Base-by-base conservation (phyloP, 306 rosid genomes). In the Astragalus membranaceus region DNA sequence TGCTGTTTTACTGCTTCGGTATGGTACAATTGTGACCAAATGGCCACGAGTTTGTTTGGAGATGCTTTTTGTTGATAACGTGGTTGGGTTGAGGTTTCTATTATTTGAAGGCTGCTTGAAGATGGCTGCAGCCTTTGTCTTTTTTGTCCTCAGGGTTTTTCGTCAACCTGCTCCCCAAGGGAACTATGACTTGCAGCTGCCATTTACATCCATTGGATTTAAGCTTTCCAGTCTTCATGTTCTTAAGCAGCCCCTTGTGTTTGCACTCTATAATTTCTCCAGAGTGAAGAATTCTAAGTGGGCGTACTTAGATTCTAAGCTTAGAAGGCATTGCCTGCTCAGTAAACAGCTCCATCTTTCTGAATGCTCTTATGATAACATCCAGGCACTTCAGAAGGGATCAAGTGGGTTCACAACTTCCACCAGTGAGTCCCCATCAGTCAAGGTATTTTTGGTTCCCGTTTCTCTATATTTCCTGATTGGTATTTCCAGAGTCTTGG, bases 361-460 rank as follows among this genome's bases (percentile, higher is more conserved):
- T 68, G 96, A 95, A 82, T 95, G 99, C 88, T 87, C 99, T 20
- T 91, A 86, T 52, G 96, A 89, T 80, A 91, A 91, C 83, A 83
- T 95, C 73, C 86, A 83, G 79, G 86, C 81, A 64, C 86, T 95
- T 81, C 92, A 89, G 80, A 85, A 79, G 55, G 87, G 87, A 57
- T 46, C 75, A 44, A 79, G 56, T 51, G 82, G 70, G 75, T 77
- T 71, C 20, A 64, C 84, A 32, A 6, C 84, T 36, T 67, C 89
- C 36, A 44, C 55, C 51, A 57, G 63, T 7, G 73, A 75, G 67
- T 53, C 84, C 41, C 74, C 83, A 16, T 71, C 80, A 72, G 59
- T 74, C 55, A 83, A 95, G 99, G 99, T 95, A 81, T 48, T 52
- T 26, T 52, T 26, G 17, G 5, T 60, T 73, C 68, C 56, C 7